phyloP scores from a whole-genome alignment of 306 rosid genomes.

The Sophora flavescens region DNA sequence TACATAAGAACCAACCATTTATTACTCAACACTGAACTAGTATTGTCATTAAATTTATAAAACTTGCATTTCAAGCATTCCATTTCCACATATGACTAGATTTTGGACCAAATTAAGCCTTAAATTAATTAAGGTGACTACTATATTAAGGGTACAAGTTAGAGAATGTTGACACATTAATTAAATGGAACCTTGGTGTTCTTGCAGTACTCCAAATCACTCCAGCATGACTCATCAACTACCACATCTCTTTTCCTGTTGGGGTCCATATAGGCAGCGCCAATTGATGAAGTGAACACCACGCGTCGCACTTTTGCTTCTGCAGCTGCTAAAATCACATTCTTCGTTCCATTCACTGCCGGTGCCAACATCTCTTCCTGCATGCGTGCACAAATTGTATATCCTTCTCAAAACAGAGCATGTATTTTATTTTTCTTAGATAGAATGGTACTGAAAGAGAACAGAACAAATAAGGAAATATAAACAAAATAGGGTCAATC shows the following conservation, averaged over 20 bases:
- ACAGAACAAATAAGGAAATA: no score
- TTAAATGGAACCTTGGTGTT: slow-evolving; percentile 68
- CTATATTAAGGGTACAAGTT: no score
- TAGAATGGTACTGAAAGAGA: no score
- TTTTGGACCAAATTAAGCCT: background rate
- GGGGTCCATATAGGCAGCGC: slow-evolving; percentile 92
- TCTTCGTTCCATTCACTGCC: slow-evolving; percentile 63
- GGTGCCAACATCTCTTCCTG: no score
- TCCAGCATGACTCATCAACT: slow-evolving; percentile 94
- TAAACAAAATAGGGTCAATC: no score
- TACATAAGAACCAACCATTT: background rate
- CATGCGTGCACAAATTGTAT: no score
- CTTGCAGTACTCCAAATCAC: slow-evolving; percentile 89
- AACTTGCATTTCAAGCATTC: background rate
- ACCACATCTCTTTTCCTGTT: slow-evolving; percentile 65
- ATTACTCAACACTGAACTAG: background rate
- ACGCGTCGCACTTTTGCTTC: slow-evolving; percentile 83
- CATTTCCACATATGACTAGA: background rate
- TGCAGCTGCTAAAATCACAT: slow-evolving; percentile 74
- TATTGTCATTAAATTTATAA: background rate
- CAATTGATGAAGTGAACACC: slow-evolving; percentile 95
- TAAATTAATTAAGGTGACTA: background rate
- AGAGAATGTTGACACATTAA: no score
- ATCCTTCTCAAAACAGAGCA: no score
- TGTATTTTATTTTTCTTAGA: no score